A percentile compares a stretch with the other conserved stretches of the same genome.
Evolutionary conservation across 148 eudicot species (phyloP).

Genomic region (Agrostemma githago): DNA sequence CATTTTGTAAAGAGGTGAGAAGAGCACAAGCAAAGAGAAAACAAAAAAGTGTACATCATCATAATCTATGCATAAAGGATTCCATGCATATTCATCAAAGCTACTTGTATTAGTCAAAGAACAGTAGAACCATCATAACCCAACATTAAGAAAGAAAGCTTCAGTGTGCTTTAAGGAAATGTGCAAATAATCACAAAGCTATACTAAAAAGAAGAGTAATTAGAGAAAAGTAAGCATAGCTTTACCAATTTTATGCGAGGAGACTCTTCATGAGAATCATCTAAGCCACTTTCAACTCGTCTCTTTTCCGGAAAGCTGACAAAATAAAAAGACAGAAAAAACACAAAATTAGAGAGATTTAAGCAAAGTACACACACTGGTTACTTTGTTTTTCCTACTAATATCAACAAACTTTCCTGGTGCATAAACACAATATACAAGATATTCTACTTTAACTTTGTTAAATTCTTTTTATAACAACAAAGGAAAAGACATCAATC

Average conservation of each 20-base stretch:
- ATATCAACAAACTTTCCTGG: slow-evolving; percentile 15
- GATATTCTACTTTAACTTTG: slow-evolving; percentile 23
- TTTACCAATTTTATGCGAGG: slow-evolving; percentile 51
- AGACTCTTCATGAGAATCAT: slow-evolving; percentile 42
- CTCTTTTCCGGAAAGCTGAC: slow-evolving; percentile 58
- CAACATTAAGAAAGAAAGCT: slow-evolving; percentile 21
- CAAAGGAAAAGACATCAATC: slow-evolving; percentile 19
- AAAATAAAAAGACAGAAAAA: slow-evolving; percentile 14
- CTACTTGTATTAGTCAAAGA: slow-evolving; percentile 13
- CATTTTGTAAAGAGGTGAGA: not conserved
- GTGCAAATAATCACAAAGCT: slow-evolving; percentile 21
- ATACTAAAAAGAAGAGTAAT: slow-evolving; percentile 19
- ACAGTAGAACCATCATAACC: slow-evolving; percentile 21
- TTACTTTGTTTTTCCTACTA: slow-evolving; percentile 9
- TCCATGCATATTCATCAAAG: slow-evolving; percentile 27
- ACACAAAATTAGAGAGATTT: slow-evolving; percentile 3
- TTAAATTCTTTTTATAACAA: slow-evolving; percentile 17
- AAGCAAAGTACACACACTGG: slow-evolving; percentile 4
- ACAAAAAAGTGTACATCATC: slow-evolving; percentile 30
- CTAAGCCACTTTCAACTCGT: slow-evolving; percentile 35
- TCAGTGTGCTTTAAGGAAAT: slow-evolving; percentile 20
- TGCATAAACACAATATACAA: slow-evolving; percentile 31
- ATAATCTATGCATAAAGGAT: slow-evolving; percentile 29
- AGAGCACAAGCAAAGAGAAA: not conserved
- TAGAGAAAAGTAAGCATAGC: slow-evolving; percentile 16